A percentile compares a stretch with the other conserved stretches of the same genome.
These are phyloP conservation scores for Schoenoplectus triqueter DNA, from an alignment of 202 grass and related monocot species.

Conservation along the genomic window DNA sequence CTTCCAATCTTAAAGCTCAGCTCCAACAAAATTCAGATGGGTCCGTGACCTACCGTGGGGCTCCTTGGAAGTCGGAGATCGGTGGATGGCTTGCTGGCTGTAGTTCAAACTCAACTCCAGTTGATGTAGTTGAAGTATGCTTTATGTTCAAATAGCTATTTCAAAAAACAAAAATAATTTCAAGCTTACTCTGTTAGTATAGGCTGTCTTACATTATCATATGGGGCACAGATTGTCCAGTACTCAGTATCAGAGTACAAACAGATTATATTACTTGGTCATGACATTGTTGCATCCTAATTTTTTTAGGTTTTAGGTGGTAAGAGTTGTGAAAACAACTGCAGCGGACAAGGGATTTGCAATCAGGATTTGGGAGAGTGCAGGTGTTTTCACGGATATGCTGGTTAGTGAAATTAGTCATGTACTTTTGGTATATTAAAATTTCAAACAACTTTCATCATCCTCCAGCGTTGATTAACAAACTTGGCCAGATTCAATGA, in stretches of 20 bases:
- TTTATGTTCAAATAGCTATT: neutral
- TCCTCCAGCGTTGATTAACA: neutral
- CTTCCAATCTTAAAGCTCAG: constrained; percentile 39
- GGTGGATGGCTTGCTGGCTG: constrained; percentile 80
- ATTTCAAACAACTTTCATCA: neutral
- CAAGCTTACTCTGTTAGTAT: neutral
- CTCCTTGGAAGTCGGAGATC: constrained; percentile 74
- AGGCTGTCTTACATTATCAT: neutral
- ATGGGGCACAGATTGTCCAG: neutral
- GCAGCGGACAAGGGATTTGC: constrained; percentile 69
- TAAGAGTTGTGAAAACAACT: constrained; percentile 61
- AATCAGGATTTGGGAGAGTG: constrained; percentile 82
- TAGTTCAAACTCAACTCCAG: constrained; percentile 40
- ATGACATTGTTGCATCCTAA: constrained; percentile 1
- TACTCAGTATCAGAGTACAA: neutral
- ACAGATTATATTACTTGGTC: neutral
- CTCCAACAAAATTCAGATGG: constrained; percentile 54
- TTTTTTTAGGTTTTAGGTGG: constrained; percentile 51
- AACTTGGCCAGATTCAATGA: constrained; percentile 19
- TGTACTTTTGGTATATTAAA: constrained; percentile 6
- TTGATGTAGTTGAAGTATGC: constrained; percentile 66
- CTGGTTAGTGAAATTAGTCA: constrained; percentile 54
- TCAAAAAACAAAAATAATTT: neutral
- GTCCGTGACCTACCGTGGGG: constrained; percentile 52
- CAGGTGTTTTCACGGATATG: constrained; percentile 96